These are phyloP conservation scores for Fusarium sp. DNA, from an alignment of 2,329 filamentous ascomycete species.

Conservation along the genomic window DNA sequence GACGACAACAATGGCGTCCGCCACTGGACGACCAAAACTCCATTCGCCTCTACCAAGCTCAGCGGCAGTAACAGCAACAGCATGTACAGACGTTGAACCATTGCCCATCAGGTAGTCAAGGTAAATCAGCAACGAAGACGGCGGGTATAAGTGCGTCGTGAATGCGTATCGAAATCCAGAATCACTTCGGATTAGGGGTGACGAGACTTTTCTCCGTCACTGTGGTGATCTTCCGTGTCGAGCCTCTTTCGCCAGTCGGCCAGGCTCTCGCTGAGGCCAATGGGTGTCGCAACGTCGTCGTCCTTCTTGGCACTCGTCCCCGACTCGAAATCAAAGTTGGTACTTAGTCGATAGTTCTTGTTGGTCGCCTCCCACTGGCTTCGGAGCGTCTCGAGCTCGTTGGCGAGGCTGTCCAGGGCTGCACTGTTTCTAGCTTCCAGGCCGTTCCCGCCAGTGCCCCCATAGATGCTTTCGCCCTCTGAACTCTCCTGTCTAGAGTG, in stretches of 20 bases:
- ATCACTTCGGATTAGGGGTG: slow-evolving; percentile 37
- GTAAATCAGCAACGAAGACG: slow-evolving; percentile 39
- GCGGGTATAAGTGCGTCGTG: slow-evolving; percentile 51
- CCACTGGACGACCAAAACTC: slow-evolving; percentile 42
- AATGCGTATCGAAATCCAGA: slow-evolving; percentile 46
- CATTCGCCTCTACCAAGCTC: slow-evolving; percentile 42
- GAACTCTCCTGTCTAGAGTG: slow-evolving; percentile 67
- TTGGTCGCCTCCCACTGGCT: slow-evolving; percentile 96
- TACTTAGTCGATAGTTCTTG: slow-evolving; percentile 92
- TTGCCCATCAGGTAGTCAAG: slow-evolving; percentile 20
- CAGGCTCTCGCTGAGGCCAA: slow-evolving; percentile 76
- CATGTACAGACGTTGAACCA: slow-evolving; percentile 42
- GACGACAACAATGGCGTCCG: slow-evolving; percentile 28
- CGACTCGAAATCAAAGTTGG: slow-evolving; percentile 86
- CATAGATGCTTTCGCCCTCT: slow-evolving; percentile 74
- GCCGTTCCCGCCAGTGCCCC: slow-evolving; percentile 52
- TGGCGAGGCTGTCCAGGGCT: slow-evolving; percentile 90
- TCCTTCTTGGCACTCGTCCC: slow-evolving; percentile 55
- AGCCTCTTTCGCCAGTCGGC: slow-evolving; percentile 85
- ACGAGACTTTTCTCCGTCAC: slow-evolving; percentile 46
- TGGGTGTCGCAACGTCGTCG: slow-evolving; percentile 54
- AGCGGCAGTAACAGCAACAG: not conserved
- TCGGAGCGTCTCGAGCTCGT: slow-evolving; percentile 89
- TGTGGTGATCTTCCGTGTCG: slow-evolving; percentile 63
- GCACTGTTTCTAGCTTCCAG: slow-evolving; percentile 67